Conservation (phyloP, 2,329 filamentous ascomycete species). For the Alternaria atra region DNA sequence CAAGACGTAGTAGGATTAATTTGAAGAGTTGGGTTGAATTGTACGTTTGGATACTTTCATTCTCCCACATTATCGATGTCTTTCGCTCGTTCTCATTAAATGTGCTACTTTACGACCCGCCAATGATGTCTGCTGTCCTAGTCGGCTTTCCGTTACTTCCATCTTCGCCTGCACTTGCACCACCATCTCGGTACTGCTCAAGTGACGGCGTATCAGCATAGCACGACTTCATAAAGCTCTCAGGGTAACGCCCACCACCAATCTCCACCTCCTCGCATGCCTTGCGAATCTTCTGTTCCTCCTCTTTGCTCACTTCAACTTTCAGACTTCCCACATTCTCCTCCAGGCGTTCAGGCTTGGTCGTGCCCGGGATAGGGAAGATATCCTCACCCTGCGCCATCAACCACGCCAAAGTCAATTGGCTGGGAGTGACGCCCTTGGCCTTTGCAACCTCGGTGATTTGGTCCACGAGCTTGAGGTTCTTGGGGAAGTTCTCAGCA, state of each 20-base stretch:
- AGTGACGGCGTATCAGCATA: slow-evolving; percentile 54
- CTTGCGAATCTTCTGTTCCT: slow-evolving; percentile 41
- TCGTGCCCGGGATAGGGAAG: slow-evolving; percentile 67
- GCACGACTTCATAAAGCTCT: slow-evolving; percentile 40
- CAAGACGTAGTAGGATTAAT: not conserved
- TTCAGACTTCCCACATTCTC: slow-evolving; percentile 43
- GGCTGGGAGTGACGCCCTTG: slow-evolving; percentile 65
- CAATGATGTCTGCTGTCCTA: slow-evolving; percentile 8
- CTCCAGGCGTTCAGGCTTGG: slow-evolving; percentile 39
- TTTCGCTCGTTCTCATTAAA: not conserved
- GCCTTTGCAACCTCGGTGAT: slow-evolving; percentile 44
- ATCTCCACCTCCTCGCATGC: slow-evolving; percentile 53
- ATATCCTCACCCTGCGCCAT: slow-evolving; percentile 55
- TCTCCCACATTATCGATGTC: not conserved
- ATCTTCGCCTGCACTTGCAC: not conserved
- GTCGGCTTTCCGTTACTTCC: slow-evolving; percentile 7
- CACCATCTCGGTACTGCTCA: slow-evolving; percentile 7
- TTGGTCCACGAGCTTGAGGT: slow-evolving; percentile 46
- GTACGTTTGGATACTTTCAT: not conserved
- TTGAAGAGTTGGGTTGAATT: not conserved
- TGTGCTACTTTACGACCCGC: slow-evolving; percentile 4
- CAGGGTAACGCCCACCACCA: slow-evolving; percentile 52
- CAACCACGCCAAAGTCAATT: slow-evolving; percentile 62
- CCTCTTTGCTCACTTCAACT: slow-evolving; percentile 40
- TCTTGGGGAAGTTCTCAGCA: slow-evolving; percentile 51